Percentiles rank a stretch among this genome's conserved stretches.
Evolutionary conservation across 2,329 filamentous ascomycete genomes (phyloP).

Genomic region (Paecilomyces dactylethromorphus): DNA sequence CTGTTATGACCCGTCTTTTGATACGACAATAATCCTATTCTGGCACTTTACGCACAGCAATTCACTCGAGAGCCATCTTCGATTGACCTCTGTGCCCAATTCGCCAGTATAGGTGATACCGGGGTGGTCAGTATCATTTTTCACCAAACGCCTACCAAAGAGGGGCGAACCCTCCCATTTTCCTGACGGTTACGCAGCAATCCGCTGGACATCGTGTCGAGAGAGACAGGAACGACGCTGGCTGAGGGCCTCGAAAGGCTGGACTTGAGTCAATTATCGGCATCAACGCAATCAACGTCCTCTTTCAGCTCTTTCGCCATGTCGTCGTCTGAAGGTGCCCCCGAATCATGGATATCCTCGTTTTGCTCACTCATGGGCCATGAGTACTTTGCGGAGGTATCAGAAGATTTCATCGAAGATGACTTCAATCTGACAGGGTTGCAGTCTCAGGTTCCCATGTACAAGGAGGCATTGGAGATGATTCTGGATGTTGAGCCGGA

Average conservation of each 20-base stretch:
- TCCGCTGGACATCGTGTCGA: conserved; percentile 39
- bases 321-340: conserved; percentile 43
- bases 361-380: conserved; percentile 94
- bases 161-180: background rate
- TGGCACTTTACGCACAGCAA: background rate
- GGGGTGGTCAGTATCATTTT: background rate
- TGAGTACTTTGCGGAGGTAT: conserved; percentile 98
- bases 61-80: conserved; percentile 3
- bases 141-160: background rate
- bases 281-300: conserved; percentile 34
- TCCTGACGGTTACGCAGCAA: background rate
- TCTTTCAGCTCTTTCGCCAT: conserved; percentile 35
- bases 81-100: conserved; percentile 2
- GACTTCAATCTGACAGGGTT: conserved; percentile 98
- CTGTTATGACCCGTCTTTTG: conserved; percentile 23
- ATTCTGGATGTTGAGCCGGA: conserved; percentile 97
- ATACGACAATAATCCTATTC: conserved; percentile 12
- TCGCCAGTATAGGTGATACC: background rate
- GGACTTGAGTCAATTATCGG: conserved; percentile 40
- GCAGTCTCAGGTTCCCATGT: conserved; percentile 94
- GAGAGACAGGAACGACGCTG: conserved; percentile 38
- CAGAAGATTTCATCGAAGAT: conserved; percentile 98
- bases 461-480: conserved; percentile 99
- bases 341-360: conserved; percentile 95
- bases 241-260: conserved; percentile 43